phyloP scores from a whole-genome alignment of 345 rosid species.

The Syzygium grande region DNA sequence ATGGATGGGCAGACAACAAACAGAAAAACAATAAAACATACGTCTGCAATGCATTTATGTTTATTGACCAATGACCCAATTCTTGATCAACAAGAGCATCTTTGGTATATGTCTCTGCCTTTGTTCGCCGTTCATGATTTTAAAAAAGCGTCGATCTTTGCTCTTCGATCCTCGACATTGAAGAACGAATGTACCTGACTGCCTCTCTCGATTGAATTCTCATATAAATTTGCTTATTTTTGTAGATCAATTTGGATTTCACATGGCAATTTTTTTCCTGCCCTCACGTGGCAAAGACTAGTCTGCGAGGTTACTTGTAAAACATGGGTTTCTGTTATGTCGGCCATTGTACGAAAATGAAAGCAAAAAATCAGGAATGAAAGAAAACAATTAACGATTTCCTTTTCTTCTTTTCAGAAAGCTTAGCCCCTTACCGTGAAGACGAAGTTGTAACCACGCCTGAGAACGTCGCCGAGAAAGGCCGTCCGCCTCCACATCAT shows the following conservation, averaged over 20 bases:
- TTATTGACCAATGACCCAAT: background rate
- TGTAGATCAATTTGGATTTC: background rate
- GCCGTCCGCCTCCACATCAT: conserved; percentile 87
- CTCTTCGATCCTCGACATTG: background rate
- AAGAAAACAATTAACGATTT: background rate
- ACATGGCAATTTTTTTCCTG: background rate
- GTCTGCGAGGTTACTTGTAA: background rate
- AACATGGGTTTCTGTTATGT: background rate
- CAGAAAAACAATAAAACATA: background rate
- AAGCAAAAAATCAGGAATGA: background rate
- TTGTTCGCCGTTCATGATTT: background rate
- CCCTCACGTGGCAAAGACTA: background rate
- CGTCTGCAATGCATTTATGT: background rate
- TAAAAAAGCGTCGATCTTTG: background rate
- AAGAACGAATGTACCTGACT: background rate
- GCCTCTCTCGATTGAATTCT: background rate
- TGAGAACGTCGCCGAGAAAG: conserved; percentile 53
- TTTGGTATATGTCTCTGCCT: background rate
- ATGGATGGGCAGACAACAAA: background rate
- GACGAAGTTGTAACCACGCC: conserved; percentile 52
- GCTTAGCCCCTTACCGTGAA: conserved; percentile 43
- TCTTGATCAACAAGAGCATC: background rate
- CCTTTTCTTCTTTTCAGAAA: background rate
- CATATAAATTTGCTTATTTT: background rate
- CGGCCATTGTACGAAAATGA: background rate